Conservation (phyloP, 176 grass and related monocot species). For the Cocos nucifera region DNA sequence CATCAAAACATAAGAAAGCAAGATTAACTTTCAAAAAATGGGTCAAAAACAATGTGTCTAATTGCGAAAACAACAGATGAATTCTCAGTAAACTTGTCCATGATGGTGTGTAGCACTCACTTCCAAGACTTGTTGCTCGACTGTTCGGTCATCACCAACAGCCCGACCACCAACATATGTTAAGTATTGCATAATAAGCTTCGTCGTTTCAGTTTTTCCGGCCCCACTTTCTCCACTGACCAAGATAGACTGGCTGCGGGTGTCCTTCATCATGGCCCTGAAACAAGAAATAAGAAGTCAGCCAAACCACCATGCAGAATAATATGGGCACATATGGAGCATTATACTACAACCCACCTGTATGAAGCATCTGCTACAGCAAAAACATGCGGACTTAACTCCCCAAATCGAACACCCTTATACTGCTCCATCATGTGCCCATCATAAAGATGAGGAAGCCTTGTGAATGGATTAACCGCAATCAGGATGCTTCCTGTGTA, state of each 20-base stretch:
- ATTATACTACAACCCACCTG: slow-evolving; percentile 31
- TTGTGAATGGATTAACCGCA: slow-evolving; percentile 95
- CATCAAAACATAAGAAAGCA: slow-evolving; percentile 15
- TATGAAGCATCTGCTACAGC: slow-evolving; percentile 91
- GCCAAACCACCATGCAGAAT: neutral
- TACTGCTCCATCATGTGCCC: slow-evolving; percentile 99
- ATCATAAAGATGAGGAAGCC: slow-evolving; percentile 88
- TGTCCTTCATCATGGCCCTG: slow-evolving; percentile 91
- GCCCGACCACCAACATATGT: slow-evolving; percentile 88
- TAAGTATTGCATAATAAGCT: slow-evolving; percentile 96
- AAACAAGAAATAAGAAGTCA: slow-evolving; percentile 10
- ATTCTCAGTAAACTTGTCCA: too few species aligned
- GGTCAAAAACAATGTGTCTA: neutral
- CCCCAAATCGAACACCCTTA: slow-evolving; percentile 69
- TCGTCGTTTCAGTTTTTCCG: slow-evolving; percentile 96
- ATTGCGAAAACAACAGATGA: too few species aligned
- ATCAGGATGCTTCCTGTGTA: slow-evolving; percentile 99
- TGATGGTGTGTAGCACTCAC: slow-evolving; percentile 25
- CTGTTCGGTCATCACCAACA: slow-evolving; percentile 73
- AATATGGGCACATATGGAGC: too few species aligned
- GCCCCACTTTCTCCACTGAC: slow-evolving; percentile 99
- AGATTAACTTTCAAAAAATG: slow-evolving; percentile 22
- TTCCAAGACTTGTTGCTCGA: slow-evolving; percentile 97
- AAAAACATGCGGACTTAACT: slow-evolving; percentile 99
- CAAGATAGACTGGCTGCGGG: slow-evolving; percentile 73